Base-by-base conservation (phyloP, 2,329 filamentous ascomycete species). In the Trichoderma polysporum region DNA sequence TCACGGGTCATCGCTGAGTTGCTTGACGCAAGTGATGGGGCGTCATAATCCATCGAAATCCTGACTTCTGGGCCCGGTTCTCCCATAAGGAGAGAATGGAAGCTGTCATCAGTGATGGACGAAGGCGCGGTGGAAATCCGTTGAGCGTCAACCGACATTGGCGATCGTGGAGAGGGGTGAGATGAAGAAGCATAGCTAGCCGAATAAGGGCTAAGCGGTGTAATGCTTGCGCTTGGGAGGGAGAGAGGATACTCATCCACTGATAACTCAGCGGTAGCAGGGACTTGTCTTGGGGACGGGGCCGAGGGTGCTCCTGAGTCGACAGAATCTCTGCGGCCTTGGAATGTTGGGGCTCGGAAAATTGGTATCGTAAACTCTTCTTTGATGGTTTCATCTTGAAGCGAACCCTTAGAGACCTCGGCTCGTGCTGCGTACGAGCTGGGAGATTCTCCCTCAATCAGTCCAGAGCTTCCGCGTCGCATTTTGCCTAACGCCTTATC, bases 1-100 rank as follows among this genome's bases (percentile, higher is more conserved):
- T 91, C 88, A 53, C 88, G 85, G 7, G 89, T 90, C 86, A 90
- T 92, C 10, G 90, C 92, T 10, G 91, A 93, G 71, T 90, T 88
- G 74, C 90, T 92, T 74, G 90, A 93, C 1, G 90, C 91, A 70
- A 85, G 78, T 2, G 91, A 93, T 2, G 91, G 90, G 15, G 92
- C 88, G 71, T 92, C 91, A 50, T 79, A 79, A 69, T 91, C 89
- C 35, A 89, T 83, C 0, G 91, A 94, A 39, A 90, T 85, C 54
- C 91, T 87, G 7, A 88, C 80, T 72, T 93, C 90, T 0, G 90
- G 91, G 0, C 89, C 90, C 22, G 90, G 90, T 70, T 93, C 91
- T 62, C 90, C 90, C 77, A 92, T 85, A 6, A 91, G 82, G 35
- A 91, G 80, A 2, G 90, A 92, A 67, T 89, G 88, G 74, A 91